Evolutionary conservation across 2,329 filamentous ascomycete genomes (phyloP).

Genomic region (Ophiostoma perfectum): DNA sequence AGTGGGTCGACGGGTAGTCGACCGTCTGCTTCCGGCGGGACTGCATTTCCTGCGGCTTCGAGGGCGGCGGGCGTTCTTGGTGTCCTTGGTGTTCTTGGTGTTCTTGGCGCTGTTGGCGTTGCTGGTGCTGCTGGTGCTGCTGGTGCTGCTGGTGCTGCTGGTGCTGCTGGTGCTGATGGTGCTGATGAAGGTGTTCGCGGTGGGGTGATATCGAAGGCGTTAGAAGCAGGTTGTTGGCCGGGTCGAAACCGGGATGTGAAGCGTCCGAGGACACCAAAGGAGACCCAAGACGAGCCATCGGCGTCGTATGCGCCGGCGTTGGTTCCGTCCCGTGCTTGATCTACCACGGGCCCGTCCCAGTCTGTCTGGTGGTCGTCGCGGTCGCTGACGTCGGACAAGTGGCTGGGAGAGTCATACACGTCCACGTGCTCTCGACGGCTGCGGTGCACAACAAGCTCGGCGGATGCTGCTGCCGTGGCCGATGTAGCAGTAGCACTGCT

Average conservation of each 20-base stretch:
- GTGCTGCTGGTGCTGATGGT: background rate
- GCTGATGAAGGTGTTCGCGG: constrained; percentile 25
- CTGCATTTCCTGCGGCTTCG: background rate
- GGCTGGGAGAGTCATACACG: constrained; percentile 12
- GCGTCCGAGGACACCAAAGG: constrained; percentile 42
- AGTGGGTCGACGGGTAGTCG: constrained; percentile 41
- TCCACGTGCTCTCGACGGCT: constrained; percentile 9
- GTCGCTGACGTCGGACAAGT: constrained; percentile 7
- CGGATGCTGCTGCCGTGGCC: background rate
- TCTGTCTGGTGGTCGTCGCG: constrained; percentile 11
- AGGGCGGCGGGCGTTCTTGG: background rate
- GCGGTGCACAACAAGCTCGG: constrained; percentile 18
- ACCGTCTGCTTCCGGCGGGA: constrained; percentile 27
- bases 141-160: background rate
- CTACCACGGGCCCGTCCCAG: background rate
- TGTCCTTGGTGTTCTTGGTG: background rate
- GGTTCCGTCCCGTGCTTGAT: constrained; percentile 16
- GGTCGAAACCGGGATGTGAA: constrained; percentile 52
- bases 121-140: background rate
- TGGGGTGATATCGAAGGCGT: constrained; percentile 13
- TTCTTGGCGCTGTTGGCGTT: constrained; percentile 5
- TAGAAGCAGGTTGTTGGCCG: constrained; percentile 35
- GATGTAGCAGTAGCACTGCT: background rate
- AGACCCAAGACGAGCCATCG: constrained; percentile 25
- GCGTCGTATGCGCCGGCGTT: constrained; percentile 23